Percentiles rank a stretch among this genome's conserved stretches.
Evolutionary conservation across 805 yeast species (phyloP).

Genomic region (Sugiyamaella qingdaonensis): DNA sequence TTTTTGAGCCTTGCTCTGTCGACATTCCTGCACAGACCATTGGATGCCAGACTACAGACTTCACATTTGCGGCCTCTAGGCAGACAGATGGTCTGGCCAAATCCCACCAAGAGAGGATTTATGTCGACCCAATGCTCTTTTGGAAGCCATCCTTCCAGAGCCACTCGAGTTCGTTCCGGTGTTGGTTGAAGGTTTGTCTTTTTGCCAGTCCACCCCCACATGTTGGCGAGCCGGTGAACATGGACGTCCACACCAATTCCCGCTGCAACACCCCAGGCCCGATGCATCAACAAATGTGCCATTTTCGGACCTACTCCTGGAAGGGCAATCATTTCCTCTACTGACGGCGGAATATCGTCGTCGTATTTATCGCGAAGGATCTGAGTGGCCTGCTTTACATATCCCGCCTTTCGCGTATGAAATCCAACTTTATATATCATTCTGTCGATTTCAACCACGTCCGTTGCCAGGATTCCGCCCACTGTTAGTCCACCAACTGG

Average conservation of each 20-base stretch:
- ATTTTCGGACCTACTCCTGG: conserved; percentile 97
- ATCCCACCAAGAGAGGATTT: conserved; percentile 84
- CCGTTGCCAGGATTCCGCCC: conserved; percentile 24
- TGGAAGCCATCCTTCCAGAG: conserved; percentile 72
- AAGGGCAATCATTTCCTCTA: conserved; percentile 58
- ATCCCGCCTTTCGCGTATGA: conserved; percentile 73
- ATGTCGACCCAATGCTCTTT: conserved; percentile 73
- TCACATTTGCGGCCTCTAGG: conserved; percentile 68
- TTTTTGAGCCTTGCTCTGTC: conserved; percentile 12
- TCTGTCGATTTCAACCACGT: conserved; percentile 54
- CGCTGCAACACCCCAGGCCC: conserved; percentile 66
- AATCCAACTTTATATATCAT: conserved; percentile 82
- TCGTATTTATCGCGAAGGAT: conserved; percentile 47
- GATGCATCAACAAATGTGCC: conserved; percentile 78
- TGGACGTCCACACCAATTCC: conserved; percentile 98
- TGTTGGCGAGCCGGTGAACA: conserved; percentile 69
- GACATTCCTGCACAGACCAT: conserved; percentile 44
- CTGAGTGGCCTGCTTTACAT: conserved; percentile 57
- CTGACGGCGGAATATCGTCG: conserved; percentile 69
- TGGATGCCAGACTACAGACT: conserved; percentile 53
- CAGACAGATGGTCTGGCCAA: conserved; percentile 84
- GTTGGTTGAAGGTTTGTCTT: conserved; percentile 38
- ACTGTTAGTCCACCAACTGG: conserved; percentile 38
- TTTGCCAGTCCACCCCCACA: conserved; percentile 72
- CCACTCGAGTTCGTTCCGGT: conserved; percentile 72